Evolutionary conservation across 2,329 filamentous ascomycete genomes (phyloP), one percentile per base, ranked within the genome.

Genomic region (Fonsecaea nubica): DNA sequence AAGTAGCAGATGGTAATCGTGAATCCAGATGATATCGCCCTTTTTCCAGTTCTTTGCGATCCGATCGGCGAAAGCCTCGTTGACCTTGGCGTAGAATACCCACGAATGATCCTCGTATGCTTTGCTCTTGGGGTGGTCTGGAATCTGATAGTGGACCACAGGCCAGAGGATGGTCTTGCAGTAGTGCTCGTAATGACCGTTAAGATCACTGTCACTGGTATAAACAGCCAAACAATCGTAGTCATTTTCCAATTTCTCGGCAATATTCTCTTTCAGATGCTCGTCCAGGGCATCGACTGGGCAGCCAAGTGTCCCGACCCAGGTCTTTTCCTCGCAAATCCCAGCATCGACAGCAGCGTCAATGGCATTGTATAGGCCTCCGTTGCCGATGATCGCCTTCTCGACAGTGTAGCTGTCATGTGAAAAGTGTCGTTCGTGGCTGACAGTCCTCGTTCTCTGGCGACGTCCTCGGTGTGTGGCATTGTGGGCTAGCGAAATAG

Each of bases 131-230:
- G 94, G 94, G 76, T 96, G 96, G 76, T 98, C 95, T 0, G 94
- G 95, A 66, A 98, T 96, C 79, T 97, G 93, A 78, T 98, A 98
- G 80, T 98, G 93, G 79, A 98, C 96, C 67, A 97, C 93, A 0
- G 94, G 94, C 94, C 94, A 98, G 6, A 98, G 84, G 63, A 98
- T 97, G 75, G 94, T 92, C 82, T 98, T 98, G 88, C 93, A 97
- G 77, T 95, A 98, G 79, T 97, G 93, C 12, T 90, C 88, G 76
- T 98, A 98, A 79, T 97, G 93, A 1, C 93, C 93, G 74, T 97
- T 91, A 76, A 97, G 93, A 78, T 98, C 93, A 76, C 90, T 92
- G 80, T 98, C 94, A 67, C 88, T 91, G 77, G 92, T 90, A 77
- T 90, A 96, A 48, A 72, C 68, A 3, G 67, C 56, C 71, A 96